A percentile compares a stretch with the other conserved stretches of the same genome.
Conservation (phyloP, 2,329 filamentous ascomycete genomes). For the Diaporthe citri region DNA sequence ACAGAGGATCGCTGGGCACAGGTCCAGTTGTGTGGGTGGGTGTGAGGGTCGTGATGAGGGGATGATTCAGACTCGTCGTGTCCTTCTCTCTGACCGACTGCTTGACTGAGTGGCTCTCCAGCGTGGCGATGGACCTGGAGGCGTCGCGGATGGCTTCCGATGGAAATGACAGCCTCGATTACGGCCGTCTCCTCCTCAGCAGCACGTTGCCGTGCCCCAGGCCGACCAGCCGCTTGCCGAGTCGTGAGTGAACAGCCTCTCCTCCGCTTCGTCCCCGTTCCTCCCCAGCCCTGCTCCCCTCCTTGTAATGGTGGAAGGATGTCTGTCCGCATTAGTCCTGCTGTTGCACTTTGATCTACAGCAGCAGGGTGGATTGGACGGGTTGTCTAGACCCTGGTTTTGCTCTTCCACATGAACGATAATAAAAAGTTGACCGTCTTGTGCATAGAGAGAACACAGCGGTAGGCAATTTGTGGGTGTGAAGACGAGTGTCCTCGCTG, state of each 20-base stretch:
- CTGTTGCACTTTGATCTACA: slow-evolving; percentile 67
- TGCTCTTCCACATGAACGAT: slow-evolving; percentile 74
- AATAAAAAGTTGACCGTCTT: slow-evolving; percentile 67
- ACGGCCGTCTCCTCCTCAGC: slow-evolving; percentile 39
- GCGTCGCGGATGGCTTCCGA: slow-evolving; percentile 24
- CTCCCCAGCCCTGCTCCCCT: background rate
- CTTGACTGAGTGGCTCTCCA: background rate
- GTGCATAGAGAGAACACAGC: slow-evolving; percentile 69
- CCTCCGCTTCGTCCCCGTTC: background rate
- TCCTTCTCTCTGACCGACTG: background rate
- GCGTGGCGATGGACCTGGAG: background rate
- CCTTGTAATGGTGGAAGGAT: slow-evolving; percentile 47
- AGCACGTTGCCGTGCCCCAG: slow-evolving; percentile 11
- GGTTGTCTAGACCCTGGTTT: slow-evolving; percentile 76
- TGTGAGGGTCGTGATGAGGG: background rate
- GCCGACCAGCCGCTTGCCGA: background rate
- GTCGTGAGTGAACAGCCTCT: background rate
- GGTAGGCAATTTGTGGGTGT: slow-evolving; percentile 73
- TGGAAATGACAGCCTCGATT: slow-evolving; percentile 37
- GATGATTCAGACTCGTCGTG: background rate
- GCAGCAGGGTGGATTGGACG: slow-evolving; percentile 75
- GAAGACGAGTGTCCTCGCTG: background rate
- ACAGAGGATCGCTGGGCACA: slow-evolving; percentile 88
- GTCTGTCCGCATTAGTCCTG: slow-evolving; percentile 76
- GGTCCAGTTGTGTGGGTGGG: slow-evolving; percentile 64